These are phyloP conservation scores for Penicillium odoratum DNA, from an alignment of 495 filamentous ascomycete genomes.

Conservation along the genomic window DNA sequence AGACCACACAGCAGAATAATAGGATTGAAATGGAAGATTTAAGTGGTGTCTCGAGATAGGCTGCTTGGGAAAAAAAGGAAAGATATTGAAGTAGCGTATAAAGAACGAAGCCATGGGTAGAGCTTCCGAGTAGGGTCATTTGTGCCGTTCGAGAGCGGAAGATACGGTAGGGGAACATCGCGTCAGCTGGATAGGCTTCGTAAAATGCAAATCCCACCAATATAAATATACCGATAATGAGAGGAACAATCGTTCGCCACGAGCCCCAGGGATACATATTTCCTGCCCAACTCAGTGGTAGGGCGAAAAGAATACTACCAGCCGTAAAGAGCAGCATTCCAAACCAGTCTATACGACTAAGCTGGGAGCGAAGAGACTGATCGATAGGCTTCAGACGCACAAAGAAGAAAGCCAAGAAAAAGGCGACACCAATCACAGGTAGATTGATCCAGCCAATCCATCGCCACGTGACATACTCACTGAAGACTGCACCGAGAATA, in stretches of 20 bases:
- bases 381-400: constrained; percentile 32
- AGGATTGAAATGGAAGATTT: constrained; percentile 30
- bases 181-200: not conserved
- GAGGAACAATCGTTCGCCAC: constrained; percentile 49
- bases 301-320: constrained; percentile 45
- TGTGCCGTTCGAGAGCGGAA: constrained; percentile 31
- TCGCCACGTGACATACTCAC: constrained; percentile 47
- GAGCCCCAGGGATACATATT: constrained; percentile 52
- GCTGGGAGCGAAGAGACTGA: constrained; percentile 27
- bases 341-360: constrained; percentile 54
- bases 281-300: constrained; percentile 58
- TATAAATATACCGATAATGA: constrained; percentile 18
- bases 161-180: constrained; percentile 31
- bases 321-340: constrained; percentile 53
- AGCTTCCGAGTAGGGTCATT: constrained; percentile 22
- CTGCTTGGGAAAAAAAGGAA: constrained; percentile 49
- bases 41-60: constrained; percentile 23
- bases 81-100: constrained; percentile 38
- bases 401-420: constrained; percentile 51
- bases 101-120: constrained; percentile 13
- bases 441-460: constrained; percentile 74
- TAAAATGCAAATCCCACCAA: constrained; percentile 23
- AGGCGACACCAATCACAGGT: constrained; percentile 48
- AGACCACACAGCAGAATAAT: constrained; percentile 1
- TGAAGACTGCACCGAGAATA: constrained; percentile 31